Base-by-base conservation (phyloP, 805 yeast genomes). In the Candida arabinofermentans region DNA sequence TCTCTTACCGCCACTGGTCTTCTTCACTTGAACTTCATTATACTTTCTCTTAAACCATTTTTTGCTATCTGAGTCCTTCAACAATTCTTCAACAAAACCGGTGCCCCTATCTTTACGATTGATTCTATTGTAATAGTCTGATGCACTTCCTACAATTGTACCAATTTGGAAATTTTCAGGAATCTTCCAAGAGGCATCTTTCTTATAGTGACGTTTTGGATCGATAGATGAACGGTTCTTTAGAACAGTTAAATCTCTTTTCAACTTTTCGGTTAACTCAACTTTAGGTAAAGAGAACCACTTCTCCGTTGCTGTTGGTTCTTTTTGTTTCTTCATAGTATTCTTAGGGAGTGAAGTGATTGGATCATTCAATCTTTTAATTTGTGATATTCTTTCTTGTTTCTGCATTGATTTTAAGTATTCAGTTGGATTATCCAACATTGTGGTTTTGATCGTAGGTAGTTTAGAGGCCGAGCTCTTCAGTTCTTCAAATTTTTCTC, bases 181-280 rank as follows among this genome's bases (percentile, higher is more conserved):
- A 3, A 47, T 39, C 34, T 55, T 85, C 86, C 35, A 95, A n/a
- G 91, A 7, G 74, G 71, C 80, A 44, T 84, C 93, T 61, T 86
- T 87, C 65, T 86, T 88, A 66, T 93, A 93, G 65, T 88, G 96
- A 54, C 97, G 77, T 66, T 93, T 93, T 7, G 97, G 98, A 59
- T 93, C 98, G 47, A 93, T 71, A 8, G 89, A 96, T 42, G 85
- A 83, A 64, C 99, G 79, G 67, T 91, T 86, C 57, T 87, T 82
- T 45, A 93, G 70, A 13, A 93, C 66, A 55, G 79, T 69, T 52
- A 93, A 59, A 60, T 93, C 98, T 44, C 95, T 72, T 56, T 84
- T 84, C 17, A 86, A 59, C 23, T 74, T 72, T 2, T 83, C 79
- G 8, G 95, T 85, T 46, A 86, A 64, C 51, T 85, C 93, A 5